Conservation (phyloP, 2,329 filamentous ascomycete species). For the Clarireedia sp. region DNA sequence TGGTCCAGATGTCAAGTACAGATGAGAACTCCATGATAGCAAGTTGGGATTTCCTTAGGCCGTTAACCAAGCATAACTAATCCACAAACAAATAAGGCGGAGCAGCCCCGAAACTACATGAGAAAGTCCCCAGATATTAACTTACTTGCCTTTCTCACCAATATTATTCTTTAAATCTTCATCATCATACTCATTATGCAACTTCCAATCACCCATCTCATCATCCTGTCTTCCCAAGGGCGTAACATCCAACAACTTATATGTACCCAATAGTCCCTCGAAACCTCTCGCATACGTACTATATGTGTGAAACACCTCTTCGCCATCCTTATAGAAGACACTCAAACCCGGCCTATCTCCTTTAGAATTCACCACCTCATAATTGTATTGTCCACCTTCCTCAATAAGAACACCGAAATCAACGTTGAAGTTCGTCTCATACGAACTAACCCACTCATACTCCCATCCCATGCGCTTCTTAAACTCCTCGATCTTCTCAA, state of each 20-base stretch:
- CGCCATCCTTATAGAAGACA: constrained; percentile 30
- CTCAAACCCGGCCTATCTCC: constrained; percentile 33
- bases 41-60: too few relatives aligned
- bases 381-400: constrained; percentile 15
- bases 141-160: too few relatives aligned
- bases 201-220: constrained; percentile 7
- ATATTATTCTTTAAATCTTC: not conserved
- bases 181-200: constrained; percentile 17
- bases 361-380: not conserved
- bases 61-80: too few relatives aligned
- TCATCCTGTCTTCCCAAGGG: constrained; percentile 30
- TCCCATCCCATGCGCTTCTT: constrained; percentile 34
- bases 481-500: constrained; percentile 32
- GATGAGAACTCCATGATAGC: too few relatives aligned
- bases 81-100: too few relatives aligned
- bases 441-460: constrained; percentile 35
- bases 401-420: constrained; percentile 34
- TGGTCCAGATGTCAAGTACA: too few relatives aligned
- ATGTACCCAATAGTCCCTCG: constrained; percentile 28
- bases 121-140: too few relatives aligned
- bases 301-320: constrained; percentile 34
- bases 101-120: too few relatives aligned
- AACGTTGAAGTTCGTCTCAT: constrained; percentile 33
- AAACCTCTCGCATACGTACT: constrained; percentile 30
- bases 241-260: constrained; percentile 31